Percentiles rank a stretch among this genome's conserved stretches.
These are phyloP conservation scores for Euphorbia pulcherrima DNA, from an alignment of 345 rosid species.

Conservation along the genomic window DNA sequence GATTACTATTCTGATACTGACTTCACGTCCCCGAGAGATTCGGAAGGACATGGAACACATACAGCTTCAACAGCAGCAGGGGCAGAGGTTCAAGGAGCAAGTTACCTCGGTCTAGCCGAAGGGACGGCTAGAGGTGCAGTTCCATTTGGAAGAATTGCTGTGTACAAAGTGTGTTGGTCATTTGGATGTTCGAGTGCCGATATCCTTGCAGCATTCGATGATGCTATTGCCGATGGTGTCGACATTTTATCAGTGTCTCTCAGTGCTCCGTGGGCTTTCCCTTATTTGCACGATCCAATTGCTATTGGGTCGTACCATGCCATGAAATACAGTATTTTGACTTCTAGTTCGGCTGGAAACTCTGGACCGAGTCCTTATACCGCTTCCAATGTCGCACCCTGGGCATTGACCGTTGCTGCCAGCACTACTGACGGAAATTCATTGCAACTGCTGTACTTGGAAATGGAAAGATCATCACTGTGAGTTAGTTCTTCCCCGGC, in stretches of 20 bases:
- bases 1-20: background rate
- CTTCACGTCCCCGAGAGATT: slow-evolving; percentile 27
- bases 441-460: slow-evolving; percentile 30
- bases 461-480: slow-evolving; percentile 27
- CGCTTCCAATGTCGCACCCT: slow-evolving; percentile 28
- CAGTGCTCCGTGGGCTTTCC: background rate
- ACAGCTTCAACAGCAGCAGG: slow-evolving; percentile 38
- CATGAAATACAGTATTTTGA: slow-evolving; percentile 34
- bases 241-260: slow-evolving; percentile 28
- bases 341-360: slow-evolving; percentile 36
- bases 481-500: too few species aligned
- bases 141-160: slow-evolving; percentile 31
- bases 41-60: slow-evolving; percentile 34
- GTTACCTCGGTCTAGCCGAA: slow-evolving; percentile 23
- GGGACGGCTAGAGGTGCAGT: slow-evolving; percentile 40
- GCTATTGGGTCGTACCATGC: slow-evolving; percentile 37
- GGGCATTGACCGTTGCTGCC: slow-evolving; percentile 37
- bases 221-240: slow-evolving; percentile 43
- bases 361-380: slow-evolving; percentile 20
- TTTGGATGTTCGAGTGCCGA: slow-evolving; percentile 29
- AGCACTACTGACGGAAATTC: slow-evolving; percentile 38
- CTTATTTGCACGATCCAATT: slow-evolving; percentile 18
- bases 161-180: slow-evolving; percentile 38
- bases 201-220: slow-evolving; percentile 40
- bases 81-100: slow-evolving; percentile 13